Conservation (phyloP, 805 yeast genomes). For the Schwanniomyces vanrijiae region DNA sequence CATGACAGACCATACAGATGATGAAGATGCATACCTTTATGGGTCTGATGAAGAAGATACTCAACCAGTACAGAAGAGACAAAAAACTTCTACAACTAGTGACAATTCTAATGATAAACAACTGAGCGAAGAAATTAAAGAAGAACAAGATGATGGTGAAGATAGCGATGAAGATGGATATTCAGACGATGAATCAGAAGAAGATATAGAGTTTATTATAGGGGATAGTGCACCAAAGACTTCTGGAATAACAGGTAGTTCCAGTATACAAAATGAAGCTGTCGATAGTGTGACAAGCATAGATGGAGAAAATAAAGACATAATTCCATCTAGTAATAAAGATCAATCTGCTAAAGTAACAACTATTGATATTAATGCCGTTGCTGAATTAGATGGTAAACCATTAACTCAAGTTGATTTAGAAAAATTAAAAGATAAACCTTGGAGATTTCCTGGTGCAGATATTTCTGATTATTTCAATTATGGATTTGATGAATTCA, state of each 20-base stretch:
- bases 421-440: constrained; percentile 85
- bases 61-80: constrained; percentile 26
- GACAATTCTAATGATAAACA: constrained; percentile 13
- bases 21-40: constrained; percentile 68
- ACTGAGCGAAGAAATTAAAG: constrained; percentile 18
- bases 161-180: constrained; percentile 48
- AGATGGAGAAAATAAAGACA: constrained; percentile 20
- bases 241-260: constrained; percentile 21
- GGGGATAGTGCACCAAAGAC: constrained; percentile 30
- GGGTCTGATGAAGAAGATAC: constrained; percentile 48
- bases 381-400: constrained; percentile 74
- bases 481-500: constrained; percentile 92
- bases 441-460: constrained; percentile 98
- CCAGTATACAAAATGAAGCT: constrained; percentile 29
- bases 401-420: constrained; percentile 81
- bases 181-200: constrained; percentile 52
- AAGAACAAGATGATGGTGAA: constrained; percentile 18
- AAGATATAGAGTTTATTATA: constrained; percentile 83
- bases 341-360: constrained; percentile 38
- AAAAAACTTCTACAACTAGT: constrained; percentile 14
- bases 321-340: constrained; percentile 32
- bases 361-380: constrained; percentile 63
- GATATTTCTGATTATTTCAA: constrained; percentile 93
- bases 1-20: constrained; percentile 37
- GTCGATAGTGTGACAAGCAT: constrained; percentile 21